Conservation (phyloP, 306 rosid genomes). For the Pueraria montana region DNA sequence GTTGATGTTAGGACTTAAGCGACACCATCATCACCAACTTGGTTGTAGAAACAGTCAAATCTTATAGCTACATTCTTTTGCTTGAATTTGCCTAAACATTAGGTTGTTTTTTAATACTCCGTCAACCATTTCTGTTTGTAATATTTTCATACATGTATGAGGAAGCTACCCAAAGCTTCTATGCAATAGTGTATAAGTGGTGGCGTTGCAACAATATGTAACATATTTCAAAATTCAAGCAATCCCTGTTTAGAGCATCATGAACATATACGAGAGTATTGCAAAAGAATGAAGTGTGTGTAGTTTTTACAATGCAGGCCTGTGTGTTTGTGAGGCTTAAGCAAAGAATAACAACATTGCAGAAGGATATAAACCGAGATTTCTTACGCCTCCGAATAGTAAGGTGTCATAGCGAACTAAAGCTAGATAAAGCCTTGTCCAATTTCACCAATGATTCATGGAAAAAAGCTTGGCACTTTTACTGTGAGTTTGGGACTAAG, state of each 20-base stretch:
- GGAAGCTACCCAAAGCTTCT: conserved; percentile 27
- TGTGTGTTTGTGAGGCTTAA: conserved; percentile 74
- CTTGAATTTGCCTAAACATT: not conserved
- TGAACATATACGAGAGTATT: conserved; percentile 1
- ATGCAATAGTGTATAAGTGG: conserved; percentile 12
- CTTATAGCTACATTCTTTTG: conserved; percentile 1
- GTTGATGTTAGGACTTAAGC: not conserved
- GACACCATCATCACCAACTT: not conserved
- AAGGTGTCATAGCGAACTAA: conserved; percentile 85
- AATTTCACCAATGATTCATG: conserved; percentile 64
- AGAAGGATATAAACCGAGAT: conserved; percentile 58
- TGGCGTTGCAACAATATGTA: conserved; percentile 19
- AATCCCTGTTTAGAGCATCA: conserved; percentile 18
- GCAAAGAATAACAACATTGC: conserved; percentile 54
- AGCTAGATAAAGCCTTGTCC: conserved; percentile 69
- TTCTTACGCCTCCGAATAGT: conserved; percentile 64
- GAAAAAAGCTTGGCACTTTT: conserved; percentile 88
- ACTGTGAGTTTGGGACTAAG: conserved; percentile 93
- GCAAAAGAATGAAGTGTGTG: conserved; percentile 27
- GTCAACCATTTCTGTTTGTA: not conserved
- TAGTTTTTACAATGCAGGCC: conserved; percentile 61
- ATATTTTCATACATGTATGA: not conserved
- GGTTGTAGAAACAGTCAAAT: not conserved
- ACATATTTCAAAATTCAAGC: not conserved
- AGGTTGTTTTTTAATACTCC: not conserved